Evolutionary conservation across 306 rosid species (phyloP).

Genomic region (Sicyos edulis): DNA sequence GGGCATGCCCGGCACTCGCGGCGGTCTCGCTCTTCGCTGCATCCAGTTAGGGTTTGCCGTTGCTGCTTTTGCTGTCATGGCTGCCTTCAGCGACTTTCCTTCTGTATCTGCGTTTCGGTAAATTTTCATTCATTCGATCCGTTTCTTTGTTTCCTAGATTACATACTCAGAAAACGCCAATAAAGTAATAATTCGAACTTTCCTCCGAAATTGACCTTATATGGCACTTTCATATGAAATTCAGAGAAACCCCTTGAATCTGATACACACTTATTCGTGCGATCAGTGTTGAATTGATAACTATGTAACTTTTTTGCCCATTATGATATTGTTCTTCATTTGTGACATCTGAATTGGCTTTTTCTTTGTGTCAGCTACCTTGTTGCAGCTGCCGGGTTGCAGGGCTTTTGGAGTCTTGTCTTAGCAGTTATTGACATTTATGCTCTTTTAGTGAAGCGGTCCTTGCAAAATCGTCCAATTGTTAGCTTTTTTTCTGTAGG

Average conservation of each 20-base stretch:
- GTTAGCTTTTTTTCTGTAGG: constrained; percentile 69
- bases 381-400: constrained; percentile 77
- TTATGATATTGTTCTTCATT: background rate
- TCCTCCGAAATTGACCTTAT: background rate
- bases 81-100: constrained; percentile 72
- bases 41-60: constrained; percentile 59
- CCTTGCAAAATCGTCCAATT: constrained; percentile 56
- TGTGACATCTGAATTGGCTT: background rate
- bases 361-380: constrained; percentile 53
- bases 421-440: constrained; percentile 64
- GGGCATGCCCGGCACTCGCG: constrained; percentile 92
- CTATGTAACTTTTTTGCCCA: background rate
- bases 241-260: background rate
- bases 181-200: background rate
- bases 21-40: constrained; percentile 60
- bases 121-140: background rate
- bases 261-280: background rate
- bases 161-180: background rate
- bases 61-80: constrained; percentile 71
- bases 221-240: background rate
- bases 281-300: background rate
- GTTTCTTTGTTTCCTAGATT: background rate
- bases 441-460: constrained; percentile 69
- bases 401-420: constrained; percentile 64
- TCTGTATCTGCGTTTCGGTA: constrained; percentile 89